Conservation (phyloP, 208 protist genomes). For the Histomonas meleagridis region DNA sequence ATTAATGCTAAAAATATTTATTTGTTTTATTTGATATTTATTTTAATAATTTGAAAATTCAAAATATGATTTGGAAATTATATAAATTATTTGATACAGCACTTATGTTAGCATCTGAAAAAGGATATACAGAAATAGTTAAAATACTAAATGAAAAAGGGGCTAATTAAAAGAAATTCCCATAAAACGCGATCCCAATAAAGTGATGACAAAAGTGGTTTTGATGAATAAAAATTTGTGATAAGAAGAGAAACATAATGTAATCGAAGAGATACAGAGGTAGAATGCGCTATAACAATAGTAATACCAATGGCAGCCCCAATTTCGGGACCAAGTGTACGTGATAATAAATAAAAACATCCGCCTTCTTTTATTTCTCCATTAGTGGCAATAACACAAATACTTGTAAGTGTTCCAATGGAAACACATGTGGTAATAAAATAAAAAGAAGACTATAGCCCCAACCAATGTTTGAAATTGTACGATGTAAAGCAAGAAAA, state of each 20-base stretch:
- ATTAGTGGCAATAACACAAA: constrained; percentile 35
- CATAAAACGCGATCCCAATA: too few relatives aligned
- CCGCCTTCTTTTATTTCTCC: constrained; percentile 25
- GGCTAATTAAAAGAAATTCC: too few relatives aligned
- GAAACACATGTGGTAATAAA: not conserved
- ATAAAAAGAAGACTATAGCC: not conserved
- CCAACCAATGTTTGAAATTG: not conserved
- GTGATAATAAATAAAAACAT: not conserved
- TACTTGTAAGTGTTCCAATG: not conserved
- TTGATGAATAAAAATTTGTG: not conserved
- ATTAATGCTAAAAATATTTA: too few relatives aligned
- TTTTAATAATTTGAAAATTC: too few relatives aligned
- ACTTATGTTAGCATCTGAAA: too few relatives aligned
- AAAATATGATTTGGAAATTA: too few relatives aligned
- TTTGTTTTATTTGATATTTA: too few relatives aligned
- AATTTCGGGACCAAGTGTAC: not conserved
- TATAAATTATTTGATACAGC: too few relatives aligned
- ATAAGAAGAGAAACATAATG: not conserved
- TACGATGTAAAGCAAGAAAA: not conserved
- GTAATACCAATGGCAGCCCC: constrained; percentile 4
- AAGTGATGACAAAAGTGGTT: too few relatives aligned
- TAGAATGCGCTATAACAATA: not conserved
- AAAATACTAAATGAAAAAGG: too few relatives aligned
- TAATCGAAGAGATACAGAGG: not conserved
- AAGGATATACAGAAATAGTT: too few relatives aligned